Evolutionary conservation across 139 green algal species (phyloP).

Genomic region (Closterium sp.): DNA sequence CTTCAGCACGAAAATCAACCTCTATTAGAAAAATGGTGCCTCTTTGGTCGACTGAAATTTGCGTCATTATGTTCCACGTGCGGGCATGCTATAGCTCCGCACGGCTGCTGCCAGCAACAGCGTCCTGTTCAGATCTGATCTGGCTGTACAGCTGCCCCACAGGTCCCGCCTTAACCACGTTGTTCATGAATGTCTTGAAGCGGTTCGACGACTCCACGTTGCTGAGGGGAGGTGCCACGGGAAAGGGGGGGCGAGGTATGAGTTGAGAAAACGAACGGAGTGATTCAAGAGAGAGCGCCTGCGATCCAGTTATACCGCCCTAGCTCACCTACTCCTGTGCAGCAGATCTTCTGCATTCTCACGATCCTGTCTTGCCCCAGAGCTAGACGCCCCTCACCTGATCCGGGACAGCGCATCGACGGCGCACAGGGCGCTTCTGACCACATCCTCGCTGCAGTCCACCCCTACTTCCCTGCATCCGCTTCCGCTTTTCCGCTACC

Average conservation of each 20-base stretch:
- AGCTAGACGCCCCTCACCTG: neutral
- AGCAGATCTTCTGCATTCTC: too few relatives aligned
- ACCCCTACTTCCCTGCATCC: conserved; percentile 41
- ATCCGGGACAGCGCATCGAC: neutral
- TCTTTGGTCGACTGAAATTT: too few relatives aligned
- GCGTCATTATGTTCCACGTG: neutral
- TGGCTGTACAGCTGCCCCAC: neutral
- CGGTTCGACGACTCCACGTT: conserved; percentile 11
- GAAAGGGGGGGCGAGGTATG: neutral
- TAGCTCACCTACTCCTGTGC: too few relatives aligned
- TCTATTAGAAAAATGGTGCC: too few relatives aligned
- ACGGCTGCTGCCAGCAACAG: neutral
- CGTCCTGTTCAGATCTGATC: neutral
- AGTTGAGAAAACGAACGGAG: too few relatives aligned
- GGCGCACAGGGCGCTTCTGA: conserved; percentile 41
- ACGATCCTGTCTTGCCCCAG: too few relatives aligned
- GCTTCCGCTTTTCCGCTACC: neutral
- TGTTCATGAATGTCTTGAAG: conserved; percentile 30
- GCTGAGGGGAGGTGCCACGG: neutral
- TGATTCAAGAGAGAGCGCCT: too few relatives aligned
- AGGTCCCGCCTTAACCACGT: conserved; percentile 3
- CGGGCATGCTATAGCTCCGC: neutral
- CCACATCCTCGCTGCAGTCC: conserved; percentile 94
- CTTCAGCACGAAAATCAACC: too few relatives aligned
- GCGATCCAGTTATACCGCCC: too few relatives aligned